Base-by-base conservation (phyloP, 805 yeast genomes). In the Blastobotrys terrestris region DNA sequence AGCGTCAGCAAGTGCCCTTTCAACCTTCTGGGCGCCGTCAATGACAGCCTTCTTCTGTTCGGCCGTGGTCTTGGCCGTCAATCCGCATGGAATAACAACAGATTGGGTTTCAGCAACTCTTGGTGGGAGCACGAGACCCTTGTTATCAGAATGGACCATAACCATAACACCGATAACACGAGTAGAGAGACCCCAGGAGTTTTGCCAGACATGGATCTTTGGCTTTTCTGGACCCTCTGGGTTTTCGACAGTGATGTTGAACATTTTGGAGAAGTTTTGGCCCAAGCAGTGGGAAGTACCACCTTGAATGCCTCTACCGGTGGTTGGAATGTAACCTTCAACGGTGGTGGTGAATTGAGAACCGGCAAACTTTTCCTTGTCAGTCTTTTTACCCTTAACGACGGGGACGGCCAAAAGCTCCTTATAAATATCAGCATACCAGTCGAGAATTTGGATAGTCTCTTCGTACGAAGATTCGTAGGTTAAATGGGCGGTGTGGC, bases 271-370 rank as follows among this genome's bases (percentile, higher is more conserved):
- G 77, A 94, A 94, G 80, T 94, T 94, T 72, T 89, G 95, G 62
- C 99, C 99, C 69, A 94, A 77, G 69, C 91, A 94, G 76, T 94
- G 99, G 40, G 97, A 90, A 39, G 99, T 94, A 56, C 92, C 99
- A 73, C 98, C 99, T 76, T 94, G 99, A 63, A 94, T 94, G 79
- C 98, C 99, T 78, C 99, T 87, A 64, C 99, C 99, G 53, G 98
- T 94, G 57, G 97, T 87, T 62, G 97, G 96, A 63, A 94, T 89
- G 69, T 87, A 94, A 60, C 98, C 98, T 75, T 94, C 99, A 62
- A 84, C 84, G 45, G 99, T 91, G 52, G 97, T 89, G 58, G 98
- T 92, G 77, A 82, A 94, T 62, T 81, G 82, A 69, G 97, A 97
- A 70, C 99, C 99, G 43, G 99, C 99, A 64, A 94, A 94, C 76